Evolutionary conservation across 2,329 filamentous ascomycete genomes (phyloP).

Genomic region (Penicillium corylophilum): DNA sequence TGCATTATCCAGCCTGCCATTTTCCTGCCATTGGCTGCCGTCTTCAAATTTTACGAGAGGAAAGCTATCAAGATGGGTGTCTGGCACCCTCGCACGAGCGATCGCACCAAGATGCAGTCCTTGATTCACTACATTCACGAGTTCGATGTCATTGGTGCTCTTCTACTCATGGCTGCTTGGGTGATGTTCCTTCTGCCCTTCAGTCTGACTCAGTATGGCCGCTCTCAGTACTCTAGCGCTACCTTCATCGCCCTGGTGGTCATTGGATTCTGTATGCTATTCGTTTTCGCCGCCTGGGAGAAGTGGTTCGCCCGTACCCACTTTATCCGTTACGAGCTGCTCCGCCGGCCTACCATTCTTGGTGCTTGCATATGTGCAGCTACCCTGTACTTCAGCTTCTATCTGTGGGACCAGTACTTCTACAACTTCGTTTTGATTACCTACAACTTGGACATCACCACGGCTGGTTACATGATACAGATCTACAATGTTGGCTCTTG

Average conservation of each 20-base stretch:
- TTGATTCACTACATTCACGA: constrained; percentile 58
- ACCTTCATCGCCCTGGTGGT: constrained; percentile 24
- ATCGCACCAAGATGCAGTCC: constrained; percentile 50
- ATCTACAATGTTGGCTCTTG: constrained; percentile 24
- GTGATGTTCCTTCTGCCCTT: constrained; percentile 32
- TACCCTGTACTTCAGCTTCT: constrained; percentile 23
- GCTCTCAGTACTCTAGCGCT: constrained; percentile 24
- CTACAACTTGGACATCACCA: constrained; percentile 18
- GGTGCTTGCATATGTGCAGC: constrained; percentile 24
- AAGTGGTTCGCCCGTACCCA: constrained; percentile 20
- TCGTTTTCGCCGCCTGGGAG: constrained; percentile 23
- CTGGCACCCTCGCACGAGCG: constrained; percentile 43
- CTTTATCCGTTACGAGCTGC: constrained; percentile 23
- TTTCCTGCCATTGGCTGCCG: constrained; percentile 54
- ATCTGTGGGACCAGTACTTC: constrained; percentile 25
- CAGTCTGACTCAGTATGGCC: constrained; percentile 24
- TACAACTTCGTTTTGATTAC: constrained; percentile 24
- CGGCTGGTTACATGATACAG: constrained; percentile 24
- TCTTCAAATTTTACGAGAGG: constrained; percentile 57
- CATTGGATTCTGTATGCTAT: constrained; percentile 15
- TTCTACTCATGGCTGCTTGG: constrained; percentile 30
- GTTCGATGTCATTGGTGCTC: constrained; percentile 53
- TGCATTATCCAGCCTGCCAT: constrained; percentile 59
- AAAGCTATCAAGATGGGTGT: constrained; percentile 59
- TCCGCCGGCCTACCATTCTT: constrained; percentile 22